Evolutionary conservation across 345 rosid species (phyloP), one percentile per base, ranked within the genome.

Genomic region (Citrus unshiu): DNA sequence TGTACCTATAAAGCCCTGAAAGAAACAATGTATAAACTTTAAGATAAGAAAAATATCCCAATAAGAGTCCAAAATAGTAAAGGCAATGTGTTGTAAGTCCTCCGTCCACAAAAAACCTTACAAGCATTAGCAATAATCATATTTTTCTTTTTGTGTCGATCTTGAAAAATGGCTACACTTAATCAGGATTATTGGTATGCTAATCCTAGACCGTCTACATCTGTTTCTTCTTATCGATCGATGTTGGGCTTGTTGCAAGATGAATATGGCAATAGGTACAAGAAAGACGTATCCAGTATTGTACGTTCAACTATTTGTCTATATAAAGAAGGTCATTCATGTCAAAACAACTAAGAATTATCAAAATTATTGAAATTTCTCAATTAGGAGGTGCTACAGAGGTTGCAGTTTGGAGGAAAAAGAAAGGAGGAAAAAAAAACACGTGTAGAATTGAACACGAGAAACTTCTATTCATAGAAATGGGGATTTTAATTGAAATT

Each of bases 1-100:
- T 84, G 82, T 79, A 93, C 65, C 98, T 82, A 43, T 93, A 93
- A 18, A 95, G 90, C 80, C 99, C 98, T 93, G 88, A 18, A 37
- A 78, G 32, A 37, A 57, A 68, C 6, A 12, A 29, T 0, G n/a
- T 49, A 18, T 32, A 10, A 54, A 7, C 5, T 3, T 25, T 24
- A 5, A 4, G 37, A 30, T 3, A 9, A 29, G 12, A 27, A 51
- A 58, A 39, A 39, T 25, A 27, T 9, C 22, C 21, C 21, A 65
- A 2, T 1, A 40, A 68, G 18, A 39, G 24, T 22, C 6, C 25
- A 9, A 65, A 4, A 25, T 56, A 13, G 30, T 9, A 4, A 10
- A 68, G 58, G 12, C 13, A 59, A 40, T 18, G 29, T 16, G 7
- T 21, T 69, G 75, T 14, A 29, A 27, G 14, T 59, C 58, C 71